Base-by-base conservation (phyloP, 1,284 basidiomycete genomes). In the Cryptococcus wingfieldii region DNA sequence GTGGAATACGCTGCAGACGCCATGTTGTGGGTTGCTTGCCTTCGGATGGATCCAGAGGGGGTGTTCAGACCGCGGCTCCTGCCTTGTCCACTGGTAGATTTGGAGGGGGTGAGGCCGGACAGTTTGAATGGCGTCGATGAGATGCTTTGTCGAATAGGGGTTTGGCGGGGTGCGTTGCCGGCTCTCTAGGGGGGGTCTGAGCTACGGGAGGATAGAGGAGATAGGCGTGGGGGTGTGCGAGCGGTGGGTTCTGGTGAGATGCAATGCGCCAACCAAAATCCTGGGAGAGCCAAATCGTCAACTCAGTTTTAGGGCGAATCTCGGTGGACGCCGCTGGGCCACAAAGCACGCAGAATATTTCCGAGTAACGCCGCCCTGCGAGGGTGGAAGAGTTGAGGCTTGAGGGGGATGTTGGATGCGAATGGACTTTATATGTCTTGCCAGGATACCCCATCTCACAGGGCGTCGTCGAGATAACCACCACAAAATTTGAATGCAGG, bases 1-100 rank as follows among this genome's bases (percentile, higher is more conserved):
- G 71, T 68, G 54, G 76, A 73, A 51, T 74, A 72, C 4, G 75
- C 72, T 38, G 73, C 74, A 25, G 71, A 68, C 18, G 74, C 60
- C 75, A 76, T 77, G 49, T 27, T 51, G 48, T 28, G 46, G 10
- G 31, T 41, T 39, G 25, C 25, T 25, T 44, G 42, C 18, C 31
- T 44, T n/a, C 42, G 42, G 42, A 44, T 25, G 18, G 25, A 18
- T 18, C 42, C 42, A 19, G 18, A n/a, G 42, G 42, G 42, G 18
- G 42, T 19, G 42, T 44, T 44, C 2, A 19, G 1, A 34, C 31
- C 31, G 31, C 31, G 31, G 31, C 31, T 34, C 31, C 31, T 34
- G 31, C 31, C 31, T 25, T 44, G 42, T 13, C 42, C 18, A 25
- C 42, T 18, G 18, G 14, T 12, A 44, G 16, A 12, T 18, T 18